Conservation (phyloP, 192 early-diverging fungal species). For the Gonapodya sp. region DNA sequence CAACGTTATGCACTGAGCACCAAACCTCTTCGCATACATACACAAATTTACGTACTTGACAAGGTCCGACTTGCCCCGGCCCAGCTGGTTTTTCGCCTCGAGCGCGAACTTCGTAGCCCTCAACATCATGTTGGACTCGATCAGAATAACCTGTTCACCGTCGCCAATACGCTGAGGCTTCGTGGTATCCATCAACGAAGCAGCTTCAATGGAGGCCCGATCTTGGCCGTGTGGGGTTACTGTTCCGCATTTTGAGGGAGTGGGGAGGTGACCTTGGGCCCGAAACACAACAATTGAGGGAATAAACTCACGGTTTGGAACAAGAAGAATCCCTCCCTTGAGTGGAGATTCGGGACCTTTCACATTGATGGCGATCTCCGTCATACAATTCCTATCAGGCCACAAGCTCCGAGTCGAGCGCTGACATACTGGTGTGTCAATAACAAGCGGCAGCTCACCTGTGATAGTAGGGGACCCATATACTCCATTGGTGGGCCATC, state of each 20-base stretch:
- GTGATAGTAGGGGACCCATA: not conserved
- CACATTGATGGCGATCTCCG: not conserved
- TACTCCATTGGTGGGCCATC: not conserved
- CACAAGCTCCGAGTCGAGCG: too few species aligned
- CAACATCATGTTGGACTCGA: slow-evolving; percentile 1
- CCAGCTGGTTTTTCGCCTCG: not conserved
- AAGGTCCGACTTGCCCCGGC: not conserved
- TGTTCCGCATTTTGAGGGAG: not conserved
- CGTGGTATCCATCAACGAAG: not conserved
- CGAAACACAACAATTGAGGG: not conserved
- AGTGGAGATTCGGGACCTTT: not conserved
- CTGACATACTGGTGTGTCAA: too few species aligned
- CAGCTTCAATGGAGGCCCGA: not conserved
- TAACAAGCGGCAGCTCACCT: not conserved
- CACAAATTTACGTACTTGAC: not conserved
- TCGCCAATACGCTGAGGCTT: slow-evolving; percentile 5
- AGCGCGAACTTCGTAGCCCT: not conserved
- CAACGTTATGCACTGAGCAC: not conserved
- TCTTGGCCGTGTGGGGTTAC: not conserved
- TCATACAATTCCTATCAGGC: not conserved
- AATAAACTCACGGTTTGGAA: not conserved
- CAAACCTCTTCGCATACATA: not conserved
- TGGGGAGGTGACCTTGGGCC: not conserved
- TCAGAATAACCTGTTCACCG: not conserved
- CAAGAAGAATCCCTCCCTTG: not conserved